Conservation (phyloP, 768 basidiomycete species). For the Tricholoma saponaceum region DNA sequence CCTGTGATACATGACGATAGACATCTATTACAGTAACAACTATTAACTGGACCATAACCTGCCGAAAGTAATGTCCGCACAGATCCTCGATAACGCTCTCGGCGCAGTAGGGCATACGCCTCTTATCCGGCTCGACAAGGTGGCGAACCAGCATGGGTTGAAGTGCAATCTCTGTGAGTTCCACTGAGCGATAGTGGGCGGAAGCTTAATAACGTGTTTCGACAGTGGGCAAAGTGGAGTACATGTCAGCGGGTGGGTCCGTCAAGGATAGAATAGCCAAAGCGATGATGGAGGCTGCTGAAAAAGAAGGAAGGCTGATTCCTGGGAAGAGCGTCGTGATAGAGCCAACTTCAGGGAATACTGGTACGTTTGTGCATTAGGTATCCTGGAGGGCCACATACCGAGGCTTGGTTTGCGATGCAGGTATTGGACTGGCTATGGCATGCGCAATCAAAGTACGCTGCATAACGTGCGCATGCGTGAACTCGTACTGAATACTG, state of each 20-base stretch:
- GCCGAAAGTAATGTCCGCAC: constrained; percentile 40
- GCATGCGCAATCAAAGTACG: constrained; percentile 90
- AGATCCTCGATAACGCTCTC: constrained; percentile 72
- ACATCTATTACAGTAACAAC: too few species aligned
- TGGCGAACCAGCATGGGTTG: constrained; percentile 69
- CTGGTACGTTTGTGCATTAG: constrained; percentile 47
- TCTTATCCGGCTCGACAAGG: constrained; percentile 78
- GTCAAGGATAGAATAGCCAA: constrained; percentile 97
- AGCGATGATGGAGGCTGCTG: constrained; percentile 94
- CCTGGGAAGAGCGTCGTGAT: constrained; percentile 90
- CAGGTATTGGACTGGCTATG: constrained; percentile 92
- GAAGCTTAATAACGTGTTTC: not conserved
- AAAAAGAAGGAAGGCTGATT: constrained; percentile 78
- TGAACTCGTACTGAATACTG: constrained; percentile 64
- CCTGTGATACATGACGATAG: not conserved
- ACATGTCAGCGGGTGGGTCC: constrained; percentile 85
- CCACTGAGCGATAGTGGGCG: not conserved
- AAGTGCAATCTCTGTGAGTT: constrained; percentile 86
- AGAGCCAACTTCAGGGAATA: constrained; percentile 94
- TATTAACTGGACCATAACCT: not conserved
- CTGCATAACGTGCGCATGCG: not conserved
- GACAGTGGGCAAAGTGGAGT: constrained; percentile 87
- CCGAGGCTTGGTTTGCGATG: not conserved
- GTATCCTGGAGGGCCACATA: not conserved
- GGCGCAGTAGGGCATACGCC: constrained; percentile 91